Evolutionary conservation across 805 yeast species (phyloP), one percentile per base, ranked within the genome.

Genomic region (Metschnikowia reukaufii): DNA sequence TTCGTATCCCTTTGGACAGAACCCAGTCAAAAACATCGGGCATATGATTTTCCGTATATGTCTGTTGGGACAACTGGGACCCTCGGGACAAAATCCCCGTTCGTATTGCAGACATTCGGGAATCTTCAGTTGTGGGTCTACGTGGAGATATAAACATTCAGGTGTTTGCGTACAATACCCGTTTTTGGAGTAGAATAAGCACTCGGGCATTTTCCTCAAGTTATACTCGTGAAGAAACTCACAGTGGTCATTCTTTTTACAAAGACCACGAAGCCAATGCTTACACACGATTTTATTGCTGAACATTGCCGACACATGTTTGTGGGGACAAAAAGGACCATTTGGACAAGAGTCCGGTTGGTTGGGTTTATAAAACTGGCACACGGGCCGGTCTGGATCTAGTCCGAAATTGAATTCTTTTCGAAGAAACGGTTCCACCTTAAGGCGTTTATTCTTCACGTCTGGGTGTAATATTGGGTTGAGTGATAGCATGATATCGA

Each of bases 231-330:
- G 99, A 37, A 94, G 69, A 60, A 88, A 94, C 71, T 94, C 99
- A 67, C 99, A 94, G 55, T 88, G 88, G 57, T 90, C 96, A 42
- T 95, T 96, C 73, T 92, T 92, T 69, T 94, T 94, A 68, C 99
- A 94, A 30, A 94, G 77, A 0, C 99, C 99, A 55, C 97, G 79
- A 30, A 94, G 79, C 99, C 99, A 94, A 72, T 94, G 97, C 74
- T 94, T 92, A 65, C 99, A 94, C 4, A 94, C 99, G 44, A 94
- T 88, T 57, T 74, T 74, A 50, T 74, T 73, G 45, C 62, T 66
- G 57, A 66, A 72, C 74, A 70, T 70, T 16, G 74, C 57, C 4
- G 81, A 78, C 29, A 84, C 84, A 67, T 92, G 98, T 61, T 90
- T 87, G 68, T 88, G 83, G 17, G 91, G 91, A 63, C 98, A 92